phyloP scores from a whole-genome alignment of 805 yeast species.

The Suhomyces canberraensis region DNA sequence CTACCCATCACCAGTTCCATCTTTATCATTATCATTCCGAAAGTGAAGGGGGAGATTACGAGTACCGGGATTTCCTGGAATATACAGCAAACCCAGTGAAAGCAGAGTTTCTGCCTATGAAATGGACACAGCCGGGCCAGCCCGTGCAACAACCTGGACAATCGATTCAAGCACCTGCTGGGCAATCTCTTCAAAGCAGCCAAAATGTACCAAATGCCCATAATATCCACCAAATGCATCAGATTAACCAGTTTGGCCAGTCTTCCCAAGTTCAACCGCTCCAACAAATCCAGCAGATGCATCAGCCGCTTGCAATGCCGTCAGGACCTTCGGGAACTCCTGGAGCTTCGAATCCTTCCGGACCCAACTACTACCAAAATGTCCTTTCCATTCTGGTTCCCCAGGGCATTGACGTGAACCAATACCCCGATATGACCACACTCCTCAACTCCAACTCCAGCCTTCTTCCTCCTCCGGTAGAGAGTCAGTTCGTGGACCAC shows the following conservation, averaged over 20 bases:
- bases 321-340: too few species aligned
- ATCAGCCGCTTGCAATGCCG: too few species aligned
- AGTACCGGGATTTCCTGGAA: too few species aligned
- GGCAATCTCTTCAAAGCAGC: too few species aligned
- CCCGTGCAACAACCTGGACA: too few species aligned
- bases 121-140: too few species aligned
- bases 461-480: conserved; percentile 35
- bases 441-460: conserved; percentile 34
- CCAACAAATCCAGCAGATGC: too few species aligned
- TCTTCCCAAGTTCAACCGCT: too few species aligned
- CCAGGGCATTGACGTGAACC: conserved; percentile 14
- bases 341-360: too few species aligned
- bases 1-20: background rate
- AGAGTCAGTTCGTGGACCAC: conserved; percentile 36
- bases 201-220: too few species aligned
- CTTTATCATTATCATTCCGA: conserved; percentile 6
- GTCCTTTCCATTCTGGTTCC: conserved; percentile 11
- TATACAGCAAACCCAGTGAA: conserved; percentile 1
- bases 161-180: conserved; percentile 1
- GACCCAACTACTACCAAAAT: too few species aligned
- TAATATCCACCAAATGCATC: too few species aligned
- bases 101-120: conserved; percentile 7
- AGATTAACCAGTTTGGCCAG: background rate
- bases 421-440: conserved; percentile 39
- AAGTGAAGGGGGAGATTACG: conserved; percentile 9